Conservation (phyloP, 116 monocot species). For the Cymodocea nodosa region DNA sequence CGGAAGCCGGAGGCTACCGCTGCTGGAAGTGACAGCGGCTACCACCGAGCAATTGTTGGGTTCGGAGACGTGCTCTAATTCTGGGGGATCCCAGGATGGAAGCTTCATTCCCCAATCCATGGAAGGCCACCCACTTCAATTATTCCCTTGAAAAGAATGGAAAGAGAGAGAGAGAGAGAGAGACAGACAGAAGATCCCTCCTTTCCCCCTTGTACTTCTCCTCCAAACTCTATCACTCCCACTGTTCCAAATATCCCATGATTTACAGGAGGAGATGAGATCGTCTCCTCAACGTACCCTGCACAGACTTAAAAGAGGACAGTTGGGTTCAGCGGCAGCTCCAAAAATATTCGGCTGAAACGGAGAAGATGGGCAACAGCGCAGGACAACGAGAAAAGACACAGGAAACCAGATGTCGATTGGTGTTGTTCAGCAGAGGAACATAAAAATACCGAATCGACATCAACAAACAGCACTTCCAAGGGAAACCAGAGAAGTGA, state of each 20-base stretch:
- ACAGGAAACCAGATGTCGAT: background rate
- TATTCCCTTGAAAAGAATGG: background rate
- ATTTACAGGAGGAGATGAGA: background rate
- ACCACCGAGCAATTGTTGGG: conserved; percentile 15
- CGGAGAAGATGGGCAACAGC: background rate
- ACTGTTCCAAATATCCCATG: background rate
- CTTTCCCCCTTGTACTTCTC: background rate
- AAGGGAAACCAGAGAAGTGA: background rate
- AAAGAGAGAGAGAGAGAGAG: no score
- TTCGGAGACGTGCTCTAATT: conserved; percentile 17
- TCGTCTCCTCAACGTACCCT: background rate
- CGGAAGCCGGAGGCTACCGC: background rate
- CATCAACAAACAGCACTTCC: background rate
- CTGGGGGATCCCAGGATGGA: conserved; percentile 31
- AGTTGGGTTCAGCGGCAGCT: background rate
- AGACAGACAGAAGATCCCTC: background rate
- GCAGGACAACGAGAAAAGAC: background rate
- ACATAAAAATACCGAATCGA: background rate
- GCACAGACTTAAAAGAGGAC: background rate
- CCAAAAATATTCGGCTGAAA: background rate
- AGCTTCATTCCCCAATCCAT: conserved; percentile 59
- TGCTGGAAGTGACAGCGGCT: conserved; percentile 1
- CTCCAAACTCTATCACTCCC: background rate
- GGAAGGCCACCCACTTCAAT: background rate
- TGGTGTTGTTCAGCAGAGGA: background rate